Percentiles rank a stretch among this genome's conserved stretches.
These are phyloP conservation scores for Sclerotinia glacialis DNA, from an alignment of 2,329 filamentous ascomycete species.

Conservation along the genomic window DNA sequence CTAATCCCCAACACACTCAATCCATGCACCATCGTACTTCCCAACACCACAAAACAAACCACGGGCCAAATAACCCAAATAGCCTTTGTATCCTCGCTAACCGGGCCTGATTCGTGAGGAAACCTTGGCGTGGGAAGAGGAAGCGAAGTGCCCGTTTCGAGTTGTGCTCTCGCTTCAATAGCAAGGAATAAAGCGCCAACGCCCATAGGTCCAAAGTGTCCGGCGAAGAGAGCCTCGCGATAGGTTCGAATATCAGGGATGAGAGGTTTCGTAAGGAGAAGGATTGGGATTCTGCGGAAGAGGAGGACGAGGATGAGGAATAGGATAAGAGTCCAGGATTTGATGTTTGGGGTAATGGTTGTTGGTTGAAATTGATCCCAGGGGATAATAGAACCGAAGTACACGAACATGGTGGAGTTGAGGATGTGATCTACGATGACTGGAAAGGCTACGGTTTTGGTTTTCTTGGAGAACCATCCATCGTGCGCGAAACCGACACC, in stretches of 20 bases:
- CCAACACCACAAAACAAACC: conserved; percentile 53
- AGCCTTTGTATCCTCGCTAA: conserved; percentile 40
- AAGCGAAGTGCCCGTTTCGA: conserved; percentile 49
- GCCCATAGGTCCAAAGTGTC: conserved; percentile 58
- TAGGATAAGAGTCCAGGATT: conserved; percentile 44
- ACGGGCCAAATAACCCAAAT: conserved; percentile 52
- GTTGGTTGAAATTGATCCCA: conserved; percentile 46
- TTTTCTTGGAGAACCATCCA: conserved; percentile 51
- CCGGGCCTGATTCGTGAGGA: conserved; percentile 35
- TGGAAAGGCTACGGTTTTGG: conserved; percentile 46
- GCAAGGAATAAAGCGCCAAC: conserved; percentile 55
- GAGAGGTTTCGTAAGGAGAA: conserved; percentile 47
- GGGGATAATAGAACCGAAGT: conserved; percentile 54
- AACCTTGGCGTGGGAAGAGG: conserved; percentile 45
- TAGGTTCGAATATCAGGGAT: conserved; percentile 50
- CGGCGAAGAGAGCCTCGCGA: conserved; percentile 53
- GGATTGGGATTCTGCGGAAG: conserved; percentile 52
- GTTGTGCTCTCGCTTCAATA: conserved; percentile 52
- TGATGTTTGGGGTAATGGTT: conserved; percentile 43
- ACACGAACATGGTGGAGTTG: conserved; percentile 55
- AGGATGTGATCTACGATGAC: conserved; percentile 53
- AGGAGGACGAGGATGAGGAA: conserved; percentile 49
- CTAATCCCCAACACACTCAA: conserved; percentile 51
- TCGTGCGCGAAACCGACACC: conserved; percentile 54
- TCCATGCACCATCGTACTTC: conserved; percentile 54